Conservation (phyloP, 495 filamentous ascomycete species). For the Copromyces sp. region DNA sequence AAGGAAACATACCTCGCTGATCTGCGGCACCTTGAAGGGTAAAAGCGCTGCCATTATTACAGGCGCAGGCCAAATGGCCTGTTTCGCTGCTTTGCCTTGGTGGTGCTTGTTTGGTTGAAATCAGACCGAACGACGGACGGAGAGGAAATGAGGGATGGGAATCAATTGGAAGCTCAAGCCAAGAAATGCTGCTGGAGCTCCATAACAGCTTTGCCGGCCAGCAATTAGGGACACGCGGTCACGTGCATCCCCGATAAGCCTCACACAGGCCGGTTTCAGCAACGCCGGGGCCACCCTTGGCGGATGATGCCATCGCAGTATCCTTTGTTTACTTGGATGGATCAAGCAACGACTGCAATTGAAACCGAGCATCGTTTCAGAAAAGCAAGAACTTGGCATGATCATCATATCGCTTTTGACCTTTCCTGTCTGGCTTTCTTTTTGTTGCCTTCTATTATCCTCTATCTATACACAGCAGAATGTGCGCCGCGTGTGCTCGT, state of each 20-base stretch:
- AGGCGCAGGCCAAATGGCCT: not conserved
- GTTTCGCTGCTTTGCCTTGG: not conserved
- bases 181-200: not conserved
- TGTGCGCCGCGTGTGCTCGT: not conserved
- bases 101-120: not conserved
- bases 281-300: not conserved
- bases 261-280: not conserved
- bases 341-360: not conserved
- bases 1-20: constrained; percentile 40
- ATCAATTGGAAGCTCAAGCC: not conserved
- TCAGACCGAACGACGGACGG: not conserved
- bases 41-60: not conserved
- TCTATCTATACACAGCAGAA: not conserved
- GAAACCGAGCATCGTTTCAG: not conserved
- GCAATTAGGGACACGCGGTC: not conserved
- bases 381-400: not conserved
- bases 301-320: not conserved
- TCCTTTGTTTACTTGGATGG: not conserved
- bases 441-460: not conserved
- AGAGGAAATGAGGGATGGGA: not conserved
- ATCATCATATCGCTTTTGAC: not conserved
- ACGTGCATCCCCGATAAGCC: not conserved
- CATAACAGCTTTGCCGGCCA: not conserved
- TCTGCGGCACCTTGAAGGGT: constrained; percentile 20
- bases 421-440: not conserved